Evolutionary conservation across 441 rosid genomes (phyloP), one percentile per base, ranked within the genome.

Genomic region (Aquilaria agallochum): DNA sequence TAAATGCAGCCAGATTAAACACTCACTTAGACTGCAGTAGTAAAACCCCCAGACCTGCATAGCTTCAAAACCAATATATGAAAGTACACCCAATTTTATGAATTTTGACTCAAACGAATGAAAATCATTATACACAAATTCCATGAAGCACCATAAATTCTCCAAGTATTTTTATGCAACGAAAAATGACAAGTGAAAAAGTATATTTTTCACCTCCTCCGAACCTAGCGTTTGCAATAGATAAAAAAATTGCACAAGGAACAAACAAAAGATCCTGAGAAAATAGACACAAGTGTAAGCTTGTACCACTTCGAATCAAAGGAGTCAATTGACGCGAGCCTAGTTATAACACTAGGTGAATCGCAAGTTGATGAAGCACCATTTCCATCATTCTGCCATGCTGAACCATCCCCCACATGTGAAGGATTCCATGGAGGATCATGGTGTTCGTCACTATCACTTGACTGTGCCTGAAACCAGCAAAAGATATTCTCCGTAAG

Each of bases 271-370:
- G 14, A 32, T 32, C 53, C 9, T 48, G 44, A 34, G 62, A 20
- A 44, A 31, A 68, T 45, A 46, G 36, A 10, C 69, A 56, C 68
- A 63, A 51, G 70, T 71, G 57, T 56, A 49, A 40, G 70, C 30
- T 45, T n/a, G 66, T 83, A 92, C 99, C 98, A 90, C 81, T 88
- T 94, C 7, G 97, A 94, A 78, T 94, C 98, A 59, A 90, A 90
- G 60, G 98, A 90, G 74, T 93, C 98, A 34, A 93, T 94, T 56
- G 98, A 88, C 54, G 98, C 98, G 30, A 88, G 91, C 77, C 96
- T 80, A 27, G 93, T 87, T 63, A 87, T 76, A 71, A 83, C 79
- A 55, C 83, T 80, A 48, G 93, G 76, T 53, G 81, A 74, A 69
- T 88, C 97, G 51, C 84, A 71, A 55, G 77, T 65, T 46, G 85